These are phyloP conservation scores for Kodamaea fungicola DNA, from an alignment of 1,139 yeast species.

Conservation along the genomic window DNA sequence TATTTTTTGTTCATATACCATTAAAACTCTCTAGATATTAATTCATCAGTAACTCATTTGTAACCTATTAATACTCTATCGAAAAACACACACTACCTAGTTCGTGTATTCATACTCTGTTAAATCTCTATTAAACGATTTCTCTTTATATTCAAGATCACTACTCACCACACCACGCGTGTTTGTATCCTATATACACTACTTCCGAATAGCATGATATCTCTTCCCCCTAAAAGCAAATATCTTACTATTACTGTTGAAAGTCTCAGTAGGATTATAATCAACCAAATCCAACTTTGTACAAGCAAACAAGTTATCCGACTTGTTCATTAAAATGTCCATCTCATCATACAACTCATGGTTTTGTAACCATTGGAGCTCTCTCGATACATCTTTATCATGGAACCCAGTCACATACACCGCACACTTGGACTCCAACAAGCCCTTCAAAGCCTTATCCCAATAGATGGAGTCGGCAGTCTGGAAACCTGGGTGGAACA, in stretches of 20 bases:
- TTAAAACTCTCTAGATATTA: no score
- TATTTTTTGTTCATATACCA: no score
- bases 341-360: constrained; percentile 62
- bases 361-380: constrained; percentile 67
- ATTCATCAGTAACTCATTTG: no score
- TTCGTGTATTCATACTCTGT: no score
- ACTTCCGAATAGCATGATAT: constrained; percentile 70
- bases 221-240: constrained; percentile 96
- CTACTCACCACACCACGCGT: no score
- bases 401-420: constrained; percentile 89
- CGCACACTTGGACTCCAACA: constrained; percentile 90
- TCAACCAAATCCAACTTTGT: constrained; percentile 95
- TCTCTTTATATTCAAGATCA: no score
- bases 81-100: no score
- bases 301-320: constrained; percentile 71
- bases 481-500: constrained; percentile 93
- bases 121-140: no score
- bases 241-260: constrained; percentile 83
- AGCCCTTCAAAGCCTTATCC: constrained; percentile 79
- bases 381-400: constrained; percentile 65
- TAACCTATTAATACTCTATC: no score
- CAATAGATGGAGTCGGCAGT: constrained; percentile 81
- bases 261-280: constrained; percentile 84
- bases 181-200: no score
- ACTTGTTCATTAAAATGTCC: constrained; percentile 76